A percentile compares a stretch with the other conserved stretches of the same genome.
These are phyloP conservation scores for Pulveroboletus sp. DNA, from an alignment of 768 basidiomycete genomes.

Conservation along the genomic window DNA sequence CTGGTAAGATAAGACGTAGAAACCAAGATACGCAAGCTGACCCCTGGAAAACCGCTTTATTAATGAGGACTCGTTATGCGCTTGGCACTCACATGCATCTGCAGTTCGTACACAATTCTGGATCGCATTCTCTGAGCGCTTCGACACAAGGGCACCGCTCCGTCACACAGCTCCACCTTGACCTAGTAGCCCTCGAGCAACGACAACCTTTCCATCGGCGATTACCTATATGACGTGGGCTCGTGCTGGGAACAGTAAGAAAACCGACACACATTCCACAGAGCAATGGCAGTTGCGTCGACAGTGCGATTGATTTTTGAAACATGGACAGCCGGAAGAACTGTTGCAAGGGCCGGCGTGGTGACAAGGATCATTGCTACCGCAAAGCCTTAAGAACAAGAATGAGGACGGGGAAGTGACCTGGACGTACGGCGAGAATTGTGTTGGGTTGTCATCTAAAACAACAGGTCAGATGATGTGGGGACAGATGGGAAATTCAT, in stretches of 20 bases:
- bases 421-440: conserved; percentile 26
- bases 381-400: background rate
- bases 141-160: conserved; percentile 51
- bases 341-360: conserved; percentile 56
- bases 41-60: conserved; percentile 18
- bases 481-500: background rate
- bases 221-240: conserved; percentile 37
- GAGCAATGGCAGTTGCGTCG: conserved; percentile 54
- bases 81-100: conserved; percentile 40
- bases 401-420: background rate
- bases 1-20: background rate
- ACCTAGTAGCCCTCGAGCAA: conserved; percentile 35
- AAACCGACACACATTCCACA: conserved; percentile 40
- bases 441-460: conserved; percentile 15
- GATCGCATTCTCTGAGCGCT: conserved; percentile 62
- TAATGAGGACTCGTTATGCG: background rate
- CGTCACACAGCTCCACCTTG: conserved; percentile 34
- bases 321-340: conserved; percentile 47
- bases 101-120: conserved; percentile 57
- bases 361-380: conserved; percentile 48
- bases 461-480: conserved; percentile 6
- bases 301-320: conserved; percentile 49
- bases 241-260: background rate
- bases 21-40: conserved; percentile 10
- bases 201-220: conserved; percentile 58